Evolutionary conservation across 495 filamentous ascomycete genomes (phyloP).

Genomic region (Neurospora sp.): DNA sequence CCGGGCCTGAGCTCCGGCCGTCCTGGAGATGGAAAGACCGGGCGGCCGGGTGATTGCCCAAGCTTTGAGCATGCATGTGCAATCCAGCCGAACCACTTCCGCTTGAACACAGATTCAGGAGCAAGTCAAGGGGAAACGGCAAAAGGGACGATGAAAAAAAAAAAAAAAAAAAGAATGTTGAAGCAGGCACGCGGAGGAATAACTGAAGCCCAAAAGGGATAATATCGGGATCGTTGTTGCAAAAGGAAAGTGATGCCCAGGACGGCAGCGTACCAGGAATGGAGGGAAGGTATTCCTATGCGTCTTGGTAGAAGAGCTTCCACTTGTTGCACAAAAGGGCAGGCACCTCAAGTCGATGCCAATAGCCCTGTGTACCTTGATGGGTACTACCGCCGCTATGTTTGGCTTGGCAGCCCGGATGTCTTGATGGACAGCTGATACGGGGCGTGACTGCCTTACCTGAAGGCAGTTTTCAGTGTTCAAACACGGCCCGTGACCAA

Average conservation of each 20-base stretch:
- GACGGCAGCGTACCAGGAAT: background rate
- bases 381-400: background rate
- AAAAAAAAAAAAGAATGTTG: background rate
- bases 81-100: background rate
- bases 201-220: background rate
- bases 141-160: background rate
- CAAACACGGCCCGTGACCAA: background rate
- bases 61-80: background rate
- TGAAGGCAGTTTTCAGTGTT: background rate
- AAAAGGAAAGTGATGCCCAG: background rate
- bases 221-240: background rate
- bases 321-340: background rate
- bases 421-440: background rate
- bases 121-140: background rate
- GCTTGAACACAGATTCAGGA: background rate
- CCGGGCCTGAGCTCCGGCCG: conserved; percentile 13
- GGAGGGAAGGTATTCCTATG: background rate
- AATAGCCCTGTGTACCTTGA: background rate
- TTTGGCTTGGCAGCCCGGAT: background rate
- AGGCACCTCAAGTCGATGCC: background rate
- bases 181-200: background rate
- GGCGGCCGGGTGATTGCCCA: background rate
- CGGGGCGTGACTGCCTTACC: background rate
- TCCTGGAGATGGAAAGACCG: conserved; percentile 3
- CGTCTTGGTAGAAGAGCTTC: background rate